These are phyloP conservation scores for Sarocladium kiliense DNA, from an alignment of 2,329 filamentous ascomycete genomes.

Conservation along the genomic window DNA sequence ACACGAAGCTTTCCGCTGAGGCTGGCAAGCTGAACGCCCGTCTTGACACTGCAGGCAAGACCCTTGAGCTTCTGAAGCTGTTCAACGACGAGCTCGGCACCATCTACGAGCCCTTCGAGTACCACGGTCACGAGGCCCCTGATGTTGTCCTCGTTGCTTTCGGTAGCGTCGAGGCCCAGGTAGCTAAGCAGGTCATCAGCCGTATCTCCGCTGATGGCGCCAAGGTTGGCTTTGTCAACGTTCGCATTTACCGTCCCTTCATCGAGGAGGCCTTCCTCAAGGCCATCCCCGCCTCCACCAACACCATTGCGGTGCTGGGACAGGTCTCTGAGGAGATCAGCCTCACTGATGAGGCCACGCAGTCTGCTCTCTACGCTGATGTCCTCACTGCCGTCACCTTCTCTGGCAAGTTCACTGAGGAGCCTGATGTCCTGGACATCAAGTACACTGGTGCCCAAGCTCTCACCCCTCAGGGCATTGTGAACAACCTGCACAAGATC, in stretches of 20 bases:
- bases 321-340: constrained; percentile 73
- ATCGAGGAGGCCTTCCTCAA: constrained; percentile 90
- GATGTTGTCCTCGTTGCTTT: constrained; percentile 87
- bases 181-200: constrained; percentile 74
- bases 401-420: constrained; percentile 57
- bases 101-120: constrained; percentile 89
- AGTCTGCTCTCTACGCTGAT: constrained; percentile 88
- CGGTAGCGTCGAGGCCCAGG: constrained; percentile 82
- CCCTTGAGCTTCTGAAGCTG: constrained; percentile 63
- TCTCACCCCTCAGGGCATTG: constrained; percentile 51
- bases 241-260: constrained; percentile 92
- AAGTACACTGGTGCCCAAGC: constrained; percentile 75
- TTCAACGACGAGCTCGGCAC: constrained; percentile 93
- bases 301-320: constrained; percentile 78
- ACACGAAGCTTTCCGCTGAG: constrained; percentile 60
- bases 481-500: constrained; percentile 44
- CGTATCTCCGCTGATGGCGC: constrained; percentile 67
- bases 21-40: constrained; percentile 61
- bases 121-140: constrained; percentile 75
- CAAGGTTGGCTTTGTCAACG: constrained; percentile 82
- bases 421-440: constrained; percentile 68
- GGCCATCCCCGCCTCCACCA: constrained; percentile 68
- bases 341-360: constrained; percentile 68
- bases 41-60: constrained; percentile 66
- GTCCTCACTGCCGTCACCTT: constrained; percentile 83